These are phyloP conservation scores for Rubroboletus satanas DNA, from an alignment of 768 basidiomycete species.

Conservation along the genomic window DNA sequence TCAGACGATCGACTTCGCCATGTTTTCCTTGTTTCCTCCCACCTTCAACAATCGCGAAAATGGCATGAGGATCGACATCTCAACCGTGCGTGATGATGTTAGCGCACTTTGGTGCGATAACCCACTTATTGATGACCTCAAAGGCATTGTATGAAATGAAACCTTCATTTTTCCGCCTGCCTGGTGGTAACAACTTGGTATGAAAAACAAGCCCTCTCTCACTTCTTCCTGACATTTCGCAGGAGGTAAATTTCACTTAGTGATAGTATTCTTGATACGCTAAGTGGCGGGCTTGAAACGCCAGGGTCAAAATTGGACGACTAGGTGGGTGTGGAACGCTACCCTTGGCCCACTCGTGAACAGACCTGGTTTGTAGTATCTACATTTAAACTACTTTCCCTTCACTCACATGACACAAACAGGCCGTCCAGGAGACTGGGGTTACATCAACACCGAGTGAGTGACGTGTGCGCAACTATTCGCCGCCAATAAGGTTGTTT, in stretches of 20 bases:
- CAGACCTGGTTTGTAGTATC: constrained; percentile 35
- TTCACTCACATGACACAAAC: neutral
- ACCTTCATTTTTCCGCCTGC: constrained; percentile 60
- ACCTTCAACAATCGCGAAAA: constrained; percentile 58
- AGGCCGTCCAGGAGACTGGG: constrained; percentile 57
- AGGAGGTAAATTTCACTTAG: constrained; percentile 35
- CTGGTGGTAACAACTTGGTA: constrained; percentile 63
- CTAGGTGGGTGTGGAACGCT: constrained; percentile 62
- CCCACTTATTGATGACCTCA: neutral
- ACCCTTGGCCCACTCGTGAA: constrained; percentile 51
- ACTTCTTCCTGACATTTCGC: constrained; percentile 4
- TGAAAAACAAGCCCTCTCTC: neutral
- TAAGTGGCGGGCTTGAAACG: neutral
- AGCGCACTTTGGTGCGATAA: neutral
- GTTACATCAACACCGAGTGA: constrained; percentile 56
- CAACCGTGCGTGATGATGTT: constrained; percentile 35
- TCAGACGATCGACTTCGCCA: constrained; percentile 49
- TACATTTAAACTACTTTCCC: neutral
- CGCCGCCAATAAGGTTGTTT: neutral
- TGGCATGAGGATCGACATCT: constrained; percentile 59
- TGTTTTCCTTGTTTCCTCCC: constrained; percentile 63
- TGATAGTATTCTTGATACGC: neutral
- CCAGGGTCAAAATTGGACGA: constrained; percentile 48
- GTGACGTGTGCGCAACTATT: constrained; percentile 5
- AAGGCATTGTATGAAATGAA: constrained; percentile 51